These are phyloP conservation scores for Carex pumila DNA, from an alignment of 176 grass and related monocot species.

Conservation along the genomic window DNA sequence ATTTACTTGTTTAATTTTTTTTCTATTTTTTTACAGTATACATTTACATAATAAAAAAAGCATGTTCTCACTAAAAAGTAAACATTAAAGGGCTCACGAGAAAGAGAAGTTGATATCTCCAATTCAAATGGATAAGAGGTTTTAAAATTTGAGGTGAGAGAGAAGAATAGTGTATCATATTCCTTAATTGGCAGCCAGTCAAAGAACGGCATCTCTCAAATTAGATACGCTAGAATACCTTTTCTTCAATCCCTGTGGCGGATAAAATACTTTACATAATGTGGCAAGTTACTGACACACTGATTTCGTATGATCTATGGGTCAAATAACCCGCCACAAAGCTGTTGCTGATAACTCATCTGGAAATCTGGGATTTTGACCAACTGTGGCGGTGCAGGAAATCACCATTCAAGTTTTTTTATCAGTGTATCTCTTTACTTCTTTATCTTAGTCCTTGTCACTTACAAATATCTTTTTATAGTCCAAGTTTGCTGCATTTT, in stretches of 20 bases:
- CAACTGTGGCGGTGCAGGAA: neutral
- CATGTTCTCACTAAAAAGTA: neutral
- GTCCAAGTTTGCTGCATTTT: neutral
- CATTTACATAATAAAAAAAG: neutral
- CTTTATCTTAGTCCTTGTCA: neutral
- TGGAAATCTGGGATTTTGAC: neutral
- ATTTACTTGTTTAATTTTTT: neutral
- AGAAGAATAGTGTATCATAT: neutral
- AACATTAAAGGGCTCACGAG: neutral
- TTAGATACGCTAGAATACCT: neutral
- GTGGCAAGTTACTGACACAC: neutral
- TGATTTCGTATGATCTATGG: too few species aligned
- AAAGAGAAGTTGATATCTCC: neutral
- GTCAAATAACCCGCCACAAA: neutral
- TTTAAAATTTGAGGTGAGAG: neutral
- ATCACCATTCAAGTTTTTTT: neutral
- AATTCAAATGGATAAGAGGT: neutral
- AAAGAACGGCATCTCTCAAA: conserved; percentile 17
- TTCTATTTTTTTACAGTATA: neutral
- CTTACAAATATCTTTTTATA: neutral
- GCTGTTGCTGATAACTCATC: neutral
- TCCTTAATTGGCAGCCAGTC: neutral
- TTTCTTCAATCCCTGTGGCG: neutral
- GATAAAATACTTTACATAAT: neutral
- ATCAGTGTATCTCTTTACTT: neutral